Conservation (phyloP, 1,284 basidiomycete species). For the Trichosporon asahii region DNA sequence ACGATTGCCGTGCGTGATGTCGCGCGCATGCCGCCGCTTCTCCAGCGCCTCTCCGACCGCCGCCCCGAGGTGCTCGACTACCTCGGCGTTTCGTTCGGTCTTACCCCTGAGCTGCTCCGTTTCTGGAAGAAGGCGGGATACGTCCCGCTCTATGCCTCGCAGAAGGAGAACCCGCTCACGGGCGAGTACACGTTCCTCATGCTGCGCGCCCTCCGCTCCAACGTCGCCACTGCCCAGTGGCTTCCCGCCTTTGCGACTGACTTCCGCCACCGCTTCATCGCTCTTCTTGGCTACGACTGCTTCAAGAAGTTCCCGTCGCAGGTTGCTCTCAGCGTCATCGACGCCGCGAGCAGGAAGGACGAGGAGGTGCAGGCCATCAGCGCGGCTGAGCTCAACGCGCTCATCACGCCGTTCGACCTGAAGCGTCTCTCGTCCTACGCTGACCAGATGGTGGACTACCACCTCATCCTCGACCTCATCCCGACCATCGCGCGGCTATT, state of each 20-base stretch:
- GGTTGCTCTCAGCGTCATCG: slow-evolving; percentile 80
- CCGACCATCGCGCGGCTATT: slow-evolving; percentile 75
- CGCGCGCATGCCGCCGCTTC: slow-evolving; percentile 82
- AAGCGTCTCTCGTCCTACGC: slow-evolving; percentile 94
- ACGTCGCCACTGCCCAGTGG: slow-evolving; percentile 62
- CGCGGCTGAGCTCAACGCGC: slow-evolving; percentile 67
- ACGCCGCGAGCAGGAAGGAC: slow-evolving; percentile 64
- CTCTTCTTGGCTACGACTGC: slow-evolving; percentile 77
- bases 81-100: slow-evolving; percentile 91
- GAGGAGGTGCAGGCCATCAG: slow-evolving; percentile 51
- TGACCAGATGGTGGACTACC: slow-evolving; percentile 94
- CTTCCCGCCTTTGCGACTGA: slow-evolving; percentile 85
- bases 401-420: slow-evolving; percentile 88
- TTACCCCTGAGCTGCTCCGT: slow-evolving; percentile 82
- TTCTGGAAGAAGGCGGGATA: slow-evolving; percentile 97
- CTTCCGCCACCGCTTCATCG: slow-evolving; percentile 86
- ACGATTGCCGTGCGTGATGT: slow-evolving; percentile 70
- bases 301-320: slow-evolving; percentile 90
- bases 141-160: slow-evolving; percentile 86
- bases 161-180: slow-evolving; percentile 90
- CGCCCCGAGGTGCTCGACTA: slow-evolving; percentile 91
- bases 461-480: slow-evolving; percentile 88
- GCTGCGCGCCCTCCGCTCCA: slow-evolving; percentile 70
- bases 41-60: slow-evolving; percentile 84
- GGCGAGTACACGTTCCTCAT: slow-evolving; percentile 97